Evolutionary conservation across 2,329 filamentous ascomycete genomes (phyloP).

Genomic region (Neofusicoccum sp.): DNA sequence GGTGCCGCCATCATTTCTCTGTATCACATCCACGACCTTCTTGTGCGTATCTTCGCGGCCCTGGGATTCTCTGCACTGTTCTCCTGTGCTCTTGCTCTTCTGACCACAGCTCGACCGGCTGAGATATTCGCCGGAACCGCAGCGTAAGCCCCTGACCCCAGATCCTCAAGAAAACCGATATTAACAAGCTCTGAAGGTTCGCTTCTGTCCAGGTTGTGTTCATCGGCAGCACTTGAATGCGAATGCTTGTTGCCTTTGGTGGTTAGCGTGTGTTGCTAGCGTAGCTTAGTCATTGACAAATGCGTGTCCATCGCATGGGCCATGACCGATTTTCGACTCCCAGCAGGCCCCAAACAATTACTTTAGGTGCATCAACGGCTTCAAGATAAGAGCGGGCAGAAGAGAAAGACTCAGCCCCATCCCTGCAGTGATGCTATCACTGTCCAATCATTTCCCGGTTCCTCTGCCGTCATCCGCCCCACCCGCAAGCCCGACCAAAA

Average conservation of each 20-base stretch:
- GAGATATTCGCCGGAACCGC: conserved; percentile 9
- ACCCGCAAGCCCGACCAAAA: background rate
- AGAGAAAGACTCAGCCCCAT: no score
- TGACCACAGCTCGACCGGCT: background rate
- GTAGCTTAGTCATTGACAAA: background rate
- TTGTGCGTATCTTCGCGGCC: background rate
- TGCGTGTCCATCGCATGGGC: background rate
- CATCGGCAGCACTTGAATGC: conserved; percentile 7
- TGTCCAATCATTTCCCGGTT: background rate
- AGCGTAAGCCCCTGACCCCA: background rate
- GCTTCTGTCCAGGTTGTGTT: conserved; percentile 4
- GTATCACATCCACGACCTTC: background rate
- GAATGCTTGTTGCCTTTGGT: background rate
- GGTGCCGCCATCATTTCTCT: background rate
- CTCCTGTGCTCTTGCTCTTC: background rate
- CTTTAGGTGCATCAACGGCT: no score
- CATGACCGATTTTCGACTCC: no score
- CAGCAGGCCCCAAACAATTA: no score
- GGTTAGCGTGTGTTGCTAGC: background rate
- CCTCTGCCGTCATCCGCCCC: background rate
- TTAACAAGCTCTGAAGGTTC: background rate
- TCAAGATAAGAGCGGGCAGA: no score
- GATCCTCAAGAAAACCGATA: background rate
- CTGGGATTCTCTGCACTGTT: background rate
- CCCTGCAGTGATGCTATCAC: no score